Evolutionary conservation across 441 rosid genomes (phyloP), one percentile per base, ranked within the genome.

Genomic region (Mallotus repandus): DNA sequence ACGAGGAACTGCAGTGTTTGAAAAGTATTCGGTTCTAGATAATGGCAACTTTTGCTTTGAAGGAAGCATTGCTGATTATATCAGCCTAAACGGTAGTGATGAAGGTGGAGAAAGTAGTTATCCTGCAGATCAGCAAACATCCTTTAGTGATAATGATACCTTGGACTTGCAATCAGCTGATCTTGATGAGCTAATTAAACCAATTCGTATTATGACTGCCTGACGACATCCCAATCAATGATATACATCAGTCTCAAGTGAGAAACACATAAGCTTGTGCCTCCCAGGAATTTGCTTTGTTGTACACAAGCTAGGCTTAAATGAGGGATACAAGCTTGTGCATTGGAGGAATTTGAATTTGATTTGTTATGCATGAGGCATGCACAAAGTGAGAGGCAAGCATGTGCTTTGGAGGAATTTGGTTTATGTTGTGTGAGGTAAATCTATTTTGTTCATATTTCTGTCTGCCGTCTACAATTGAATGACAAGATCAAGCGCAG

Each of bases 181-280:
- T 76, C 75, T 82, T 46, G 86, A 88, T 55, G 82, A 85, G 73
- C 77, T 83, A 50, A 88, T 88, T 75, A 86, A 82, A 80, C 97
- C 97, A 46, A 72, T 90, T 67, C 87, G 90, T 11, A 79, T 94
- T 75, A 90, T 89, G 97, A 81, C 79, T 63, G 66, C 69, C 41
- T 45, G 75, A 66, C 21, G 11, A 49, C 64, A 49, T 41, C 12
- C 46, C 38, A 43, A 46, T 57, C 63, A 16, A 43, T 10, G 14
- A 1, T 66, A 21, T 43, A 5, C 18, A n/a, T 49, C 16, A 52
- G 19, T 12, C 58, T 49, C 55, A n/a, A 32, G 19, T 69, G 15
- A 21, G 58, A 38, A 52, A 29, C 56, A 66, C 35, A 65, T 14
- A 22, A 67, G 43, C 25, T 29, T 65, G 58, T 21, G 49, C 25